Base-by-base conservation (phyloP, 768 basidiomycete species). In the Leccinum fibrillosum region DNA sequence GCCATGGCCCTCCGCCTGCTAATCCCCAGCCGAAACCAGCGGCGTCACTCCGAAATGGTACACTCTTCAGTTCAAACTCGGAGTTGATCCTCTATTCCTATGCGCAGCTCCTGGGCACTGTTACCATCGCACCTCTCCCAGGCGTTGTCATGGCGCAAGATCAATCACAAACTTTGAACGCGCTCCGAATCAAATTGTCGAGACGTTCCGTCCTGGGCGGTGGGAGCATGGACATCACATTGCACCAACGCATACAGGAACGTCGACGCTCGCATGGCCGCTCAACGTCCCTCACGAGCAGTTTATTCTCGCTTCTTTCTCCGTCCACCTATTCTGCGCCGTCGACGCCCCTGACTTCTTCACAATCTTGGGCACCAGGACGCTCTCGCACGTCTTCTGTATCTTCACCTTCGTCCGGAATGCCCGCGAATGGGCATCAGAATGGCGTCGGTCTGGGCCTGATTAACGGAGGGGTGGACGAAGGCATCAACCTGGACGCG, bases 61-160 rank as follows among this genome's bases (percentile, higher is more conserved):
- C 77, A 15, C 81, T 83, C 66, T 73, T 80, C 34, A 71, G 77
- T 23, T 70, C 79, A 3, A 82, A 82, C 57, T 78, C 81, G 0
- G 89, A 93, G 61, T 74, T 90, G 17, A 82, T 94, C 19, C 80
- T 94, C 2, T 94, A 94, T 70, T 86, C 92, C 0, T 94, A 94
- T 63, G 90, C 86, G 0, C 90, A 94, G 57, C 79, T 94, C 32
- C 75, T 82, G 6, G 93, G 93, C 5, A 82, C 83, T 0, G 76
- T 90, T 17, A 75, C 81, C 23, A 72, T 93, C 59, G 77, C 81
- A 5, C 82, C 88, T 1, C 66, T 76, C 4, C 72, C 77, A 2
- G 78, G 77, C 17, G 61, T 68, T 2, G 65, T 70, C n/a, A 68
- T 76, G 23, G 74, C 78, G 2, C 71, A 71, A 2, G 81, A 83